phyloP scores from a whole-genome alignment of 306 rosid species.

The Trifolium pratense region DNA sequence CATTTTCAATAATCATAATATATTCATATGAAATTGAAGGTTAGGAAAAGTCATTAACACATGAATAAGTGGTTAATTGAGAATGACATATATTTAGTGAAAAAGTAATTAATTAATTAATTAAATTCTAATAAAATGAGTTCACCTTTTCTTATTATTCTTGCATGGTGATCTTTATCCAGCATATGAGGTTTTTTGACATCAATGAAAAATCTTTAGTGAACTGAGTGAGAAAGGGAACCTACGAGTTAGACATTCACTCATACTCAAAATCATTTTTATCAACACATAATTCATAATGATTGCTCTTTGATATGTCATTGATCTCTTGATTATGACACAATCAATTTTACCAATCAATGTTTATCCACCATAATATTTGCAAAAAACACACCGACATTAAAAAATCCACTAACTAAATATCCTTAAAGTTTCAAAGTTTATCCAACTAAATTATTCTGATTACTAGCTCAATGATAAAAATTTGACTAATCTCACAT shows the following conservation, averaged over 20 bases:
- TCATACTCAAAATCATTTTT: conserved; percentile 15
- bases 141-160: neutral
- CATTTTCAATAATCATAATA: conserved; percentile 45
- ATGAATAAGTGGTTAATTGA: conserved; percentile 46
- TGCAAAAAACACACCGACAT: conserved; percentile 11
- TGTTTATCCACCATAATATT: conserved; percentile 37
- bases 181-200: conserved; percentile 28
- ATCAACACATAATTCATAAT: conserved; percentile 38
- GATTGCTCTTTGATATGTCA: conserved; percentile 34
- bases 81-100: conserved; percentile 39
- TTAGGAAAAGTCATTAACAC: conserved; percentile 42
- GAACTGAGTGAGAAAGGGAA: conserved; percentile 30
- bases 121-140: too few species aligned
- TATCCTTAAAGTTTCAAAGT: conserved; percentile 28
- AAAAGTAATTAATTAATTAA: conserved; percentile 20
- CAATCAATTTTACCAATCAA: conserved; percentile 28
- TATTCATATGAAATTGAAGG: conserved; percentile 44
- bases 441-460: conserved; percentile 22
- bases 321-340: conserved; percentile 46
- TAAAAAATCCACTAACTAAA: conserved; percentile 43
- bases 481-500: too few species aligned
- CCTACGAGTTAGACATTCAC: conserved; percentile 36
- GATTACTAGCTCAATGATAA: too few species aligned
- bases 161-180: conserved; percentile 40
- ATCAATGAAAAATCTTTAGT: conserved; percentile 29